Evolutionary conservation across 2,329 filamentous ascomycete genomes (phyloP).

Genomic region (Fusarium luffae): DNA sequence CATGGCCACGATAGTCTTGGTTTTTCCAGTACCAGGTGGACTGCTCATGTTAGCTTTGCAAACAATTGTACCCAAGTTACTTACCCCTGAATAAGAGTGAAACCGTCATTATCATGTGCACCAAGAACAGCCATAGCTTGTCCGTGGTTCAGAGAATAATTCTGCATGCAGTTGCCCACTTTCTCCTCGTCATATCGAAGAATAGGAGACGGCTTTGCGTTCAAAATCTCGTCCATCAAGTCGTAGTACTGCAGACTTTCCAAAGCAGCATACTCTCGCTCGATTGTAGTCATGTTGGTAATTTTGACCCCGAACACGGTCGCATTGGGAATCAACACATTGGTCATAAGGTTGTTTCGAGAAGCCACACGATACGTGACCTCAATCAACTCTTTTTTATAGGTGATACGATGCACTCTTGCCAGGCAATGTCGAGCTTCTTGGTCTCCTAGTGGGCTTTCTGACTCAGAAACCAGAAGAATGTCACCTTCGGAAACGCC

Average conservation of each 20-base stretch:
- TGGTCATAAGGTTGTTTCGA: conserved; percentile 68
- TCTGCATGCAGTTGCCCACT: conserved; percentile 74
- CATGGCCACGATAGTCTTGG: conserved; percentile 97
- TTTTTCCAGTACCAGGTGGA: conserved; percentile 96
- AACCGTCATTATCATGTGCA: conserved; percentile 94
- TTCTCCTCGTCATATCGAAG: conserved; percentile 82
- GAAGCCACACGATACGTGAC: conserved; percentile 86
- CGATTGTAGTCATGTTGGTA: conserved; percentile 91
- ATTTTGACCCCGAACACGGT: conserved; percentile 83
- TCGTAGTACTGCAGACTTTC: conserved; percentile 96
- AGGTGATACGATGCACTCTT: conserved; percentile 80
- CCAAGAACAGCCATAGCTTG: conserved; percentile 93
- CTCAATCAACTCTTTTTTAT: conserved; percentile 84
- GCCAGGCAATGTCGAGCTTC: conserved; percentile 84
- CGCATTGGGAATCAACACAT: conserved; percentile 74
- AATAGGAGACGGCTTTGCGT: conserved; percentile 89
- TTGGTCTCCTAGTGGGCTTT: conserved; percentile 74
- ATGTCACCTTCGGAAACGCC: conserved; percentile 87
- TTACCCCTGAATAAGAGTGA: conserved; percentile 92
- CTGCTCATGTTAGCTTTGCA: conserved; percentile 57
- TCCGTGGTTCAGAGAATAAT: conserved; percentile 86
- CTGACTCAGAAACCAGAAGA: conserved; percentile 81
- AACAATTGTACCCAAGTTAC: conserved; percentile 31
- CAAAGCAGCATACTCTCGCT: conserved; percentile 93
- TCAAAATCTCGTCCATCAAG: conserved; percentile 89